Evolutionary conservation across 176 grass and related monocot species (phyloP).

Genomic region (Hsuehochloa calcarea): DNA sequence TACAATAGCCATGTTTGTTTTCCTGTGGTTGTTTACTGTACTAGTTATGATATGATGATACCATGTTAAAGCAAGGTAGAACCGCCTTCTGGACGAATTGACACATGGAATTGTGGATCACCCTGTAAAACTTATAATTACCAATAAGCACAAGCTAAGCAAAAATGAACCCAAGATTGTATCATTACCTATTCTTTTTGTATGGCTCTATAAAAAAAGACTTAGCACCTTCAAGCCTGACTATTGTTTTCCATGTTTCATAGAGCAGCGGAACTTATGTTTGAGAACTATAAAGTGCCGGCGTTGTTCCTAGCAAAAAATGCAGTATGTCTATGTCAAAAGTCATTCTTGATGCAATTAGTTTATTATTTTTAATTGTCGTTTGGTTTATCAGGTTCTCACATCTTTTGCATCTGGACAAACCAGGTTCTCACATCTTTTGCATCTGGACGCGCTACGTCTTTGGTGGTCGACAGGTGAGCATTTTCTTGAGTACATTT

Average conservation of each 20-base stretch:
- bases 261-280: conserved; percentile 97
- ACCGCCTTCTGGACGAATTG: not conserved
- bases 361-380: conserved; percentile 43
- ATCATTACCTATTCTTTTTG: not conserved
- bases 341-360: conserved; percentile 19
- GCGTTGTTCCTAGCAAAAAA: conserved; percentile 95
- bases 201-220: not conserved
- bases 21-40: not conserved
- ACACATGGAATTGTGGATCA: not conserved
- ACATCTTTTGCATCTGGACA: conserved; percentile 99
- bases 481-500: conserved; percentile 13
- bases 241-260: conserved; percentile 36
- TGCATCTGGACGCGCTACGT: conserved; percentile 95
- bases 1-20: not conserved
- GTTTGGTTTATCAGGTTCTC: conserved; percentile 65
- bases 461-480: conserved; percentile 98
- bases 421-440: conserved; percentile 99
- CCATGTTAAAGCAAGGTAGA: not conserved
- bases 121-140: not conserved
- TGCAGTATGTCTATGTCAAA: conserved; percentile 69
- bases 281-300: conserved; percentile 98
- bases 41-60: not conserved
- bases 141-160: not conserved
- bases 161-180: not conserved
- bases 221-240: conserved; percentile 6